Base-by-base conservation (phyloP, 148 eudicot species). In the Rhododendron kiyosumense region DNA sequence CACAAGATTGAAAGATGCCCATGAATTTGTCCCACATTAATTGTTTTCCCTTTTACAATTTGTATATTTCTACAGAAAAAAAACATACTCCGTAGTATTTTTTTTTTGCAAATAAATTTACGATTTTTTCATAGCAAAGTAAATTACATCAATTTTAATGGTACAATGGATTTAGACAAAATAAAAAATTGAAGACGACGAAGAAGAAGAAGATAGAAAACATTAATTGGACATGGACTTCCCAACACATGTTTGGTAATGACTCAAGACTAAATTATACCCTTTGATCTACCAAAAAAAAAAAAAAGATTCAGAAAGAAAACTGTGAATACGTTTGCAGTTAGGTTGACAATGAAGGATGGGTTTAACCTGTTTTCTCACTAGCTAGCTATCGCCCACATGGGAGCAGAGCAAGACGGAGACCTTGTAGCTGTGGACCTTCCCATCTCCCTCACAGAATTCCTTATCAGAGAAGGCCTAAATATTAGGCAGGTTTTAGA, bases 291-390 rank as follows among this genome's bases (percentile, higher is more conserved):
- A 28, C 3, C 0, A 2, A 13, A 4, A 6, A 14, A 13, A 24
- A 5, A 1, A 38, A 22, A 7, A 18, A 28, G 28, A 69, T 74
- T 43, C 52, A 43, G 45, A 20, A 28, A 1, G 49, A 83, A 71
- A 67, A 12, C 34, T 14, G 38, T 59, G 63, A 57, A 57, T 57
- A 83, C 71, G 79, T 71, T 18, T 71, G 78, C 61, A 30, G 79
- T 30, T 69, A 71, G n/a, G 78, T 67, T 83, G 85, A 83, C 85
- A 69, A 69, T 28, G 61, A 83, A 10, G 73, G 78, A 83, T 83
- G 85, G 45, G 63, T 22, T 28, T 83, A 12, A 12, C 45, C 41
- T 83, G 1, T 46, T 75, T 36, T 18, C 36, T 75, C 36, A 15
- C 18, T 75, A 17, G 11, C 13, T 75, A 17, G 11, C 32, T 26